These are phyloP conservation scores for Penicillium verrucosum DNA, from an alignment of 2,329 filamentous ascomycete species.

Conservation along the genomic window DNA sequence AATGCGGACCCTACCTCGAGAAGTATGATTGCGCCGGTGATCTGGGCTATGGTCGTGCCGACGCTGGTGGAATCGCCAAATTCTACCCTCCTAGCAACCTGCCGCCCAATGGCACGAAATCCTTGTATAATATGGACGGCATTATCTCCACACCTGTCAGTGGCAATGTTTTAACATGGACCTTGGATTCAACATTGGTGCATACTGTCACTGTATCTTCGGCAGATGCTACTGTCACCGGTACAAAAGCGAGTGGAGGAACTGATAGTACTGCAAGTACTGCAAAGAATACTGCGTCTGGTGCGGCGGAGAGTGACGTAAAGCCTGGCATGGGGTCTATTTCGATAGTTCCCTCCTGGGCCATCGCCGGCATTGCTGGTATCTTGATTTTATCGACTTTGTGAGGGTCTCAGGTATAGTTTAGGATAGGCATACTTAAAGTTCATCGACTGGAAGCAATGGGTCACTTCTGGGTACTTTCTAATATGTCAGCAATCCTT, in stretches of 20 bases:
- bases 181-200: neutral
- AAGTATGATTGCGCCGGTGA: conserved; percentile 14
- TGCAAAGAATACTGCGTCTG: neutral
- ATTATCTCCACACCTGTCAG: conserved; percentile 14
- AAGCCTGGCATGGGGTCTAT: neutral
- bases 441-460: no score
- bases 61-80: conserved; percentile 6
- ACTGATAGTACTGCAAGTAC: neutral
- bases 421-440: no score
- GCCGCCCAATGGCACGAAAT: conserved; percentile 17
- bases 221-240: neutral
- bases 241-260: neutral
- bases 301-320: neutral
- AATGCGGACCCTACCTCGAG: conserved; percentile 13
- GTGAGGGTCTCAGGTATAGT: neutral
- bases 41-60: conserved; percentile 10
- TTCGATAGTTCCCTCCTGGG: neutral
- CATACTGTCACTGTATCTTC: conserved; percentile 11
- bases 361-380: neutral
- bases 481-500: no score
- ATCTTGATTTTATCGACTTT: neutral
- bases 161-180: conserved; percentile 17
- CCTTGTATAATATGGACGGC: conserved; percentile 9
- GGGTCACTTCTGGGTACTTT: no score
- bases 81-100: conserved; percentile 12